A percentile compares a stretch with the other conserved stretches of the same genome.
These are phyloP conservation scores for Physcomitrellopsis africana DNA, from an alignment of 225 moss, liverwort and hornwort species.

Conservation along the genomic window DNA sequence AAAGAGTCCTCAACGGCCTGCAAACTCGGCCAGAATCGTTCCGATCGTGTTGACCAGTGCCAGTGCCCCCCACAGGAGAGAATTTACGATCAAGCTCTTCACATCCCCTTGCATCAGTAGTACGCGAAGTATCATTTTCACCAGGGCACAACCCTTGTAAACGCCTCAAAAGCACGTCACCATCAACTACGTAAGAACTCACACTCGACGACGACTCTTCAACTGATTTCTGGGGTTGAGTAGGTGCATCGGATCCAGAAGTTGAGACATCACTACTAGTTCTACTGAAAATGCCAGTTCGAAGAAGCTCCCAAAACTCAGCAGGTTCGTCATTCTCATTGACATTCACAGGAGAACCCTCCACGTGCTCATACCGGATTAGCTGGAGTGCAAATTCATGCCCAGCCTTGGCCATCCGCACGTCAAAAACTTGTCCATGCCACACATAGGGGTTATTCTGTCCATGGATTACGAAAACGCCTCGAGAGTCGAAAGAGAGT, in stretches of 20 bases:
- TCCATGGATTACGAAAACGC: slow-evolving; percentile 82
- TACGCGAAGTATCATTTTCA: neutral
- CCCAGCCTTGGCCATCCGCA: slow-evolving; percentile 66
- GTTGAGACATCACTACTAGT: slow-evolving; percentile 48
- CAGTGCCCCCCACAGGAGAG: neutral
- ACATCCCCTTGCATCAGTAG: neutral
- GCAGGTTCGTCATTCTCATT: slow-evolving; percentile 66
- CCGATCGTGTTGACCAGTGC: neutral
- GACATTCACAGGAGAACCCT: slow-evolving; percentile 52
- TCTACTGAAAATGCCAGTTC: slow-evolving; percentile 52
- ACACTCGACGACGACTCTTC: slow-evolving; percentile 22
- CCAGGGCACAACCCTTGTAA: slow-evolving; percentile 39
- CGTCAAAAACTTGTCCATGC: slow-evolving; percentile 65
- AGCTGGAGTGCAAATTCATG: slow-evolving; percentile 76
- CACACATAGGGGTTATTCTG: slow-evolving; percentile 69
- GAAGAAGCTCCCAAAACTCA: slow-evolving; percentile 56
- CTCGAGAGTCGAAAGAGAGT: slow-evolving; percentile 71
- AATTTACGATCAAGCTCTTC: neutral
- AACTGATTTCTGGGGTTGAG: slow-evolving; percentile 24
- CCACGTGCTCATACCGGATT: slow-evolving; percentile 70
- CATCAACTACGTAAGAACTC: slow-evolving; percentile 30
- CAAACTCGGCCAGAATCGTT: slow-evolving; percentile 22
- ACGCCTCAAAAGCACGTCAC: slow-evolving; percentile 43
- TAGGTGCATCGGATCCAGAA: slow-evolving; percentile 23
- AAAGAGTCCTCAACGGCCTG: slow-evolving; percentile 30